Conservation (phyloP, 2,329 filamentous ascomycete genomes). For the Helicocarpus griseus region DNA sequence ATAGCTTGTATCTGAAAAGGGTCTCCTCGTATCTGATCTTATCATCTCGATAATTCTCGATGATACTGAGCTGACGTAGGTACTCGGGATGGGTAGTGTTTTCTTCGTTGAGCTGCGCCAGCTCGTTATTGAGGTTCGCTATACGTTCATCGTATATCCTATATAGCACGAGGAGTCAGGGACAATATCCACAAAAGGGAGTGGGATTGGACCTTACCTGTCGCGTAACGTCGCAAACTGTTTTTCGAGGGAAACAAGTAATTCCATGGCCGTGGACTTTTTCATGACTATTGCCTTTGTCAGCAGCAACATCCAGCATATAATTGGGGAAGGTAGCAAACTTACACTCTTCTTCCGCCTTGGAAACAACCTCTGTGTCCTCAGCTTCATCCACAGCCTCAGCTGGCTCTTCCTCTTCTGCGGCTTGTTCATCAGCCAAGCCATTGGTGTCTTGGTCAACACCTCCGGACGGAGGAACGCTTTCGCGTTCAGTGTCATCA, state of each 20-base stretch:
- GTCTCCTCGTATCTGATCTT: conserved; percentile 68
- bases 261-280: conserved; percentile 70
- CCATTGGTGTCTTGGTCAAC: conserved; percentile 33
- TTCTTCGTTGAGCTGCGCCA: conserved; percentile 49
- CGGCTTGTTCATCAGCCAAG: conserved; percentile 37
- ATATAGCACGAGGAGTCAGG: conserved; percentile 5
- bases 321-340: conserved; percentile 7
- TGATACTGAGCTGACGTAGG: conserved; percentile 76
- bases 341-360: conserved; percentile 44
- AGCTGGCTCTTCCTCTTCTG: conserved; percentile 40
- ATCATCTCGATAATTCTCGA: conserved; percentile 72
- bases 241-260: conserved; percentile 70
- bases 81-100: conserved; percentile 77
- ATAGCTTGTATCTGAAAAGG: conserved; percentile 62
- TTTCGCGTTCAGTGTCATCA: conserved; percentile 25
- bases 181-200: neutral
- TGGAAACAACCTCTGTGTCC: conserved; percentile 35
- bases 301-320: conserved; percentile 15
- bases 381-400: conserved; percentile 39
- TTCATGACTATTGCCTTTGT: conserved; percentile 52
- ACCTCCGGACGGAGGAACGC: conserved; percentile 17
- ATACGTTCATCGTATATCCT: conserved; percentile 86
- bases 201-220: conserved; percentile 30
- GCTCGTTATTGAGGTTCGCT: conserved; percentile 62
- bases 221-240: conserved; percentile 79